Evolutionary conservation across 2,329 filamentous ascomycete species (phyloP).

Genomic region (Lithohypha guttulata): DNA sequence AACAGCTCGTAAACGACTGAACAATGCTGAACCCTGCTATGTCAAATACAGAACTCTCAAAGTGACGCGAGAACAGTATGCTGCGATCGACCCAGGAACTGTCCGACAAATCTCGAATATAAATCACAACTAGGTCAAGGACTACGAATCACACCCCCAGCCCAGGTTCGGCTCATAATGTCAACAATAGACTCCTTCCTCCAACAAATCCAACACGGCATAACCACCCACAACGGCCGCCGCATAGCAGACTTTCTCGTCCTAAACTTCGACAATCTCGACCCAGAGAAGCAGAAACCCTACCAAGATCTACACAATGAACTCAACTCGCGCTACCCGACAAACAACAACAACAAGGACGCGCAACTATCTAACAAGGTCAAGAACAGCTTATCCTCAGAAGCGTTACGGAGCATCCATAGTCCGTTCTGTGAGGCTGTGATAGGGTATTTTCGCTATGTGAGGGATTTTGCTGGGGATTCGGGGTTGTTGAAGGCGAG

Average conservation of each 20-base stretch:
- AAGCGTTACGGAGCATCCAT: conserved; percentile 19
- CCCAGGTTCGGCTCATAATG: neutral
- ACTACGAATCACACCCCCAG: too few species aligned
- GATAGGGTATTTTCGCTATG: conserved; percentile 21
- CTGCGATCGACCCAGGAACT: too few species aligned
- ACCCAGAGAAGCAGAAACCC: conserved; percentile 16
- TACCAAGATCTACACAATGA: conserved; percentile 19
- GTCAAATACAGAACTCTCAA: too few species aligned
- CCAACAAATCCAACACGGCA: conserved; percentile 14
- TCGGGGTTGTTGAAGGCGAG: conserved; percentile 19
- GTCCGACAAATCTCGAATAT: too few species aligned
- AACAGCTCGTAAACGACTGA: too few species aligned
- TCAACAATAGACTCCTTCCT: neutral
- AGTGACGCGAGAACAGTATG: too few species aligned
- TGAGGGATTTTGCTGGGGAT: conserved; percentile 18
- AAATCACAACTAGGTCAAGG: too few species aligned
- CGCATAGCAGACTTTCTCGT: conserved; percentile 20
- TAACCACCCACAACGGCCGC: conserved; percentile 16
- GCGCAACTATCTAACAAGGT: conserved; percentile 15
- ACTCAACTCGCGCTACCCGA: conserved; percentile 17
- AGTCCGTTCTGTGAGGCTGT: conserved; percentile 18
- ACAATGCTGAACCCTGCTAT: too few species aligned
- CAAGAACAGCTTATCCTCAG: conserved; percentile 15
- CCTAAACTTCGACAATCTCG: conserved; percentile 19
- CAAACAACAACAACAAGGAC: conserved; percentile 17